Percentiles rank a stretch among this genome's conserved stretches.
These are phyloP conservation scores for Madurella mycetomatis DNA, from an alignment of 2,329 filamentous ascomycete genomes.

Conservation along the genomic window DNA sequence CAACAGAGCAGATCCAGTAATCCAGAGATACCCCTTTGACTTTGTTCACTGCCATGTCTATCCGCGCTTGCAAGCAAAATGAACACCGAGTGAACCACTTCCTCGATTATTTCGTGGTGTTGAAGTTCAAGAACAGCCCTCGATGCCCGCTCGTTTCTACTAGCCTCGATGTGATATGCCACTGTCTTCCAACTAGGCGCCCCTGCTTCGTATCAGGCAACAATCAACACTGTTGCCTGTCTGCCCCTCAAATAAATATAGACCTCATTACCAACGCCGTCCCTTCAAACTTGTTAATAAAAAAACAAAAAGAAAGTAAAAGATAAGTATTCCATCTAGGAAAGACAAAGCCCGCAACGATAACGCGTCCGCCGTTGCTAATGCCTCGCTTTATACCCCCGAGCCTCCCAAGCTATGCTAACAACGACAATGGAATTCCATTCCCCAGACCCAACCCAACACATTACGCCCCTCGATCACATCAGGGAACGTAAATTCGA, in stretches of 20 bases:
- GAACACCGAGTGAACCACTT: no score
- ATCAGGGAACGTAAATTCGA: slow-evolving; percentile 78
- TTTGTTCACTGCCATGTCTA: not conserved
- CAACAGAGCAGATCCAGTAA: not conserved
- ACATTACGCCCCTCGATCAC: not conserved
- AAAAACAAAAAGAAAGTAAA: not conserved
- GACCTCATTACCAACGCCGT: not conserved
- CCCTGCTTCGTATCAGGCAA: no score
- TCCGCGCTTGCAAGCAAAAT: no score
- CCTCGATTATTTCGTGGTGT: no score
- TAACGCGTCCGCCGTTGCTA: not conserved
- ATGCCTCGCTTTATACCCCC: not conserved
- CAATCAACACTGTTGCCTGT: no score
- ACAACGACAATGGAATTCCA: not conserved
- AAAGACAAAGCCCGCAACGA: not conserved
- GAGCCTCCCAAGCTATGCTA: not conserved
- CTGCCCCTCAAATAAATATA: not conserved
- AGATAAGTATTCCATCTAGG: not conserved
- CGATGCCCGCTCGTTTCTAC: no score
- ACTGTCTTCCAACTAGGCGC: no score
- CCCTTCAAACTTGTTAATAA: not conserved
- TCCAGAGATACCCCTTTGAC: slow-evolving; percentile 17
- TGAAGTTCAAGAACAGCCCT: no score
- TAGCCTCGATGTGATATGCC: no score
- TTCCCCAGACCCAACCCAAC: not conserved